Evolutionary conservation across 1,284 basidiomycete genomes (phyloP), one percentile per base, ranked within the genome.

Genomic region (Austroboletus rostrupii): DNA sequence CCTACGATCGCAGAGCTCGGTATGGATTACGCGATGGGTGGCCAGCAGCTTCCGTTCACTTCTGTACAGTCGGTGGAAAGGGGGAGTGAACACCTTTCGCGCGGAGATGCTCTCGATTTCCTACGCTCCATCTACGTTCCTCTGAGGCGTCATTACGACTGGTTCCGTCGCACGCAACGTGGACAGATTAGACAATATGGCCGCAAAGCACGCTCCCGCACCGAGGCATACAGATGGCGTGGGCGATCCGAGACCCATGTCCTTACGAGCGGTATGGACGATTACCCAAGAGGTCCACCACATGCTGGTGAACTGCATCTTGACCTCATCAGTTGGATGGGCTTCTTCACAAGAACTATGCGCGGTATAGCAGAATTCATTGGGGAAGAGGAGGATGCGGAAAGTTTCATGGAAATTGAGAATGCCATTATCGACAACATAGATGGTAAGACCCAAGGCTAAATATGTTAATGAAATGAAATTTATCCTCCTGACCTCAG

Each of bases 241-340:
- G 94, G 94, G n/a, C 78, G 94, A 33, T 89, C 90, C 9, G 78
- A 85, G 60, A 76, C 78, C 42, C 94, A 97, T 70, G 89, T 97
- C 23, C 71, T 97, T 48, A 96, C 95, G 0, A 92, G 89, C 59
- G 94, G 94, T 0, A 85, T 97, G 80, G 94, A 97, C 66, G 94
- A 97, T 70, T 97, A 94, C 67, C 94, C 94, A 11, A 79, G 94
- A 47, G 92, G 82, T 11, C 81, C 84, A 29, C 87, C 95, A 9
- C 92, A 95, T 62, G 78, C 85, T 1, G 94, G 95, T 46, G 94
- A 97, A 72, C 73, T 97, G 48, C 94, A 97, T 67, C 68, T 97
- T 44, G 94, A 97, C 70, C 71, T 97, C 56, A 89, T 94, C 54
- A 87, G 87, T 35, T 97, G 94, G 94, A 92, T 97, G 87, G 94